Conservation (phyloP, 73 alveolate species). For the Durusdinium trenchii region DNA sequence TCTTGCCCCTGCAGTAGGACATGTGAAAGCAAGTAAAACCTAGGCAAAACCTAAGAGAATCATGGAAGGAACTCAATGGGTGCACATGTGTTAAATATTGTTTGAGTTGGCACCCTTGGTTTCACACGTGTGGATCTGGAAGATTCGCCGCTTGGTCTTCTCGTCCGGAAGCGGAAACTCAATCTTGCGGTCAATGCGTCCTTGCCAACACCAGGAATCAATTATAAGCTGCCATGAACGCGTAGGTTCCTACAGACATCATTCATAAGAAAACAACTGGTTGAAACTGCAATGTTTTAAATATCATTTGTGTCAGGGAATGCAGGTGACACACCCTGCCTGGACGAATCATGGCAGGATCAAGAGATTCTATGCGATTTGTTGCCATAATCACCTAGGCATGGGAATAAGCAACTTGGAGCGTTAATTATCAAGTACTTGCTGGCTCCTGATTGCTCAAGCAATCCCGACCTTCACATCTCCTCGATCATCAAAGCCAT, state of each 20-base stretch:
- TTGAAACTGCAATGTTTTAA: background rate
- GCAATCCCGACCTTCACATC: conserved; percentile 98
- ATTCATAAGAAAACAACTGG: too few species aligned
- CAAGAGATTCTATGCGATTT: conserved; percentile 99
- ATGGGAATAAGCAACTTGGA: too few species aligned
- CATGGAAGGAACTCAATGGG: too few species aligned
- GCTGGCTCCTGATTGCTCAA: background rate
- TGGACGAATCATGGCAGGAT: conserved; percentile 99
- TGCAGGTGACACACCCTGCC: background rate
- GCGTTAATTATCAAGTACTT: too few species aligned
- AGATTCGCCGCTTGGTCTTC: conserved; percentile 99
- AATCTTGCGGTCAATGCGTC: conserved; percentile 99
- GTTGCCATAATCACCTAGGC: conserved; percentile 99
- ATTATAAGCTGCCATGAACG: too few species aligned
- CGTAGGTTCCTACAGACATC: too few species aligned
- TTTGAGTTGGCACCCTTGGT: too few species aligned
- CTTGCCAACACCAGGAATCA: conserved; percentile 65
- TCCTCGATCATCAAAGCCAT: conserved; percentile 99
- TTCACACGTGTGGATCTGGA: conserved; percentile 98
- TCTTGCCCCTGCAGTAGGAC: conserved; percentile 97
- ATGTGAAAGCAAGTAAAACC: background rate
- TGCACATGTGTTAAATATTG: background rate
- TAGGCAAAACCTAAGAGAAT: background rate
- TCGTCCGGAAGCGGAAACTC: conserved; percentile 99
- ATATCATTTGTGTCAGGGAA: background rate